phyloP scores from a whole-genome alignment of 306 rosid genomes.

The Cucurbita maxima region DNA sequence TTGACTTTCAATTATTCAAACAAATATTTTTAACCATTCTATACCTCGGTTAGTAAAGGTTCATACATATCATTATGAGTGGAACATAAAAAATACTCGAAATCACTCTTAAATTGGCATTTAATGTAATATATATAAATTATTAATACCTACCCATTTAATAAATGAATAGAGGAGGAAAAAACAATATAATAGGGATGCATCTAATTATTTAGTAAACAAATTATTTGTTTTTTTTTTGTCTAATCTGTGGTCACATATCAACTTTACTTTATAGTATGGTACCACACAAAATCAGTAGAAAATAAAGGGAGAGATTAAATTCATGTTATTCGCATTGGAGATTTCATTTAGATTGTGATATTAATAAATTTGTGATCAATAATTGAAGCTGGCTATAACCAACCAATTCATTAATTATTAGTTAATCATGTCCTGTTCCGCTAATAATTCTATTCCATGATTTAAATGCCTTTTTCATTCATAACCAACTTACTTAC shows the following conservation, averaged over 20 bases:
- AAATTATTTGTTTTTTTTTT: too few species aligned
- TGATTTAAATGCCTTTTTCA: background rate
- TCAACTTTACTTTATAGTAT: background rate
- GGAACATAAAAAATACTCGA: too few species aligned
- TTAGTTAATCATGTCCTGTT: background rate
- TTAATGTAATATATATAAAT: too few species aligned
- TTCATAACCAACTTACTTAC: background rate
- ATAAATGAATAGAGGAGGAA: too few species aligned
- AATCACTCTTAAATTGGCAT: too few species aligned
- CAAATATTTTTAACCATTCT: too few species aligned
- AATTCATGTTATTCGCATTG: background rate
- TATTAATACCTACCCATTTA: too few species aligned
- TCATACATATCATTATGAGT: too few species aligned
- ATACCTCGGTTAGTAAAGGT: too few species aligned
- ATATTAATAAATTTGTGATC: background rate
- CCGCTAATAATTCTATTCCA: background rate
- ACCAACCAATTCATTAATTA: background rate
- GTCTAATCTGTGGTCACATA: background rate
- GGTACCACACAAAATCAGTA: background rate
- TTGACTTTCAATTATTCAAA: background rate
- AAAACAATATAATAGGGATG: too few species aligned
- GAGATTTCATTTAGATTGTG: background rate
- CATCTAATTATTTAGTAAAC: too few species aligned
- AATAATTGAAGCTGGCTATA: background rate
- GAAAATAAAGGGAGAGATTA: background rate